A percentile compares a stretch with the other conserved stretches of the same genome.
phyloP scores from a whole-genome alignment of 352 stramenopile species.

The Porosira glacialis region DNA sequence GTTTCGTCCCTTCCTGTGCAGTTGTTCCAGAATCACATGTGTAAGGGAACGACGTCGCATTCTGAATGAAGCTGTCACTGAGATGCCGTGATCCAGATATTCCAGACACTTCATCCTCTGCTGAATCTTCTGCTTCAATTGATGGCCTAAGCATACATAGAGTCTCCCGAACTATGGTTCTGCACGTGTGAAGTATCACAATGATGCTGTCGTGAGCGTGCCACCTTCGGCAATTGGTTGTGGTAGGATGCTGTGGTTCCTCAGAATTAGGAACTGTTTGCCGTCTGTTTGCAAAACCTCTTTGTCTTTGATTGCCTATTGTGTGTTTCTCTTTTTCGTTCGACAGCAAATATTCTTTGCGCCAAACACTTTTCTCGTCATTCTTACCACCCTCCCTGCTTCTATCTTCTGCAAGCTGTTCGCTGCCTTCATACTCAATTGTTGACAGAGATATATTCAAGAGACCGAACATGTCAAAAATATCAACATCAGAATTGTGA shows the following conservation, averaged over 20 bases:
- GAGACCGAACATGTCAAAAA: slow-evolving; percentile 79
- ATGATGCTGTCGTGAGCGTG: slow-evolving; percentile 75
- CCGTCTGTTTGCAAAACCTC: slow-evolving; percentile 23
- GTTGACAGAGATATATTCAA: slow-evolving; percentile 76
- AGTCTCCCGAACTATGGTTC: slow-evolving; percentile 76
- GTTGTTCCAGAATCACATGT: slow-evolving; percentile 19
- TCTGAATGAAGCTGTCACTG: slow-evolving; percentile 45
- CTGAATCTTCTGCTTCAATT: slow-evolving; percentile 20
- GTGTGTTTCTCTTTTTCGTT: slow-evolving; percentile 34
- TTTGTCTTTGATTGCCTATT: slow-evolving; percentile 21
- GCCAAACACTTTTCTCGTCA: slow-evolving; percentile 61
- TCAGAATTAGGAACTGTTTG: slow-evolving; percentile 9
- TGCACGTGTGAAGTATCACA: slow-evolving; percentile 72
- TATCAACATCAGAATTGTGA: slow-evolving; percentile 48
- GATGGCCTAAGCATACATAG: slow-evolving; percentile 59
- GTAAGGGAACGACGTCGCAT: slow-evolving; percentile 29
- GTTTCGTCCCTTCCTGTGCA: slow-evolving; percentile 31
- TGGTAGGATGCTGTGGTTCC: slow-evolving; percentile 35
- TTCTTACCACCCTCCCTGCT: slow-evolving; percentile 28
- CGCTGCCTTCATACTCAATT: slow-evolving; percentile 78
- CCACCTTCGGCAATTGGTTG: slow-evolving; percentile 69
- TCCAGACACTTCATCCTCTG: slow-evolving; percentile 21
- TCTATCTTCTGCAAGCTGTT: slow-evolving; percentile 49
- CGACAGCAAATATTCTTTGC: slow-evolving; percentile 71
- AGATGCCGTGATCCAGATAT: slow-evolving; percentile 43